Evolutionary conservation across 179 eudicot species (phyloP), one percentile per base, ranked within the genome.

Genomic region (Sideroxylon spinosum): DNA sequence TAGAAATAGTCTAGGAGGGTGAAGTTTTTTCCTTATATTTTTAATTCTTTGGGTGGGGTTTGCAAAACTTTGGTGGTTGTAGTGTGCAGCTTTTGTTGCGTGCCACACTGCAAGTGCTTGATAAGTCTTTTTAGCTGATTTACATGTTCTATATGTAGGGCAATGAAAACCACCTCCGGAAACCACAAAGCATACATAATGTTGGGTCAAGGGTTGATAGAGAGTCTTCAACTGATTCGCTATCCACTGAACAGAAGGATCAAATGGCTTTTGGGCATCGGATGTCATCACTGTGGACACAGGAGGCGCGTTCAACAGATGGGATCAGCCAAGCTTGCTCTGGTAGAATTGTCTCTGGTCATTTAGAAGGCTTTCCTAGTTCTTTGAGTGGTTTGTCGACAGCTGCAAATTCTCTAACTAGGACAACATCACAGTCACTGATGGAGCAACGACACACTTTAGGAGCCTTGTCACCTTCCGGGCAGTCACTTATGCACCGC

Each of bases 171-270:
- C 78, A 68, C 56, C 71, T 76, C 66, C 73, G 76, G 59, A 85
- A 79, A 71, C 83, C 85, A 67, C 88, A 76, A 76, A 84, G 55
- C 73, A 78, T 65, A 78, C 74, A 75, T 64, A 91, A 83, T 73
- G 25, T 81, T 28, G 88, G 87, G 53, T 82, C 90, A 73, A 82
- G 79, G 75, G 76, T 75, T 74, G 90, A 88, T 59, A 87, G 84
- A 77, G 97, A 93, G 80, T 70, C 79, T 71, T 84, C 88, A 16
- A 62, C 81, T 67, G 98, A 89, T 79, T 50, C 87, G 57, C 72
- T 80, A n/a, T 75, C 88, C n/a, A 71, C 81, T 28, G 92, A 91
- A 76, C 86, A 72, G 73, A 90, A 83, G 68, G 84, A 86, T 53
- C 86, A 87, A 75, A 81, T 61, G 62, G 72, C 83, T 76, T 83